Base-by-base conservation (phyloP, 164 flowering plant species). In the Nelumbo lutea region DNA sequence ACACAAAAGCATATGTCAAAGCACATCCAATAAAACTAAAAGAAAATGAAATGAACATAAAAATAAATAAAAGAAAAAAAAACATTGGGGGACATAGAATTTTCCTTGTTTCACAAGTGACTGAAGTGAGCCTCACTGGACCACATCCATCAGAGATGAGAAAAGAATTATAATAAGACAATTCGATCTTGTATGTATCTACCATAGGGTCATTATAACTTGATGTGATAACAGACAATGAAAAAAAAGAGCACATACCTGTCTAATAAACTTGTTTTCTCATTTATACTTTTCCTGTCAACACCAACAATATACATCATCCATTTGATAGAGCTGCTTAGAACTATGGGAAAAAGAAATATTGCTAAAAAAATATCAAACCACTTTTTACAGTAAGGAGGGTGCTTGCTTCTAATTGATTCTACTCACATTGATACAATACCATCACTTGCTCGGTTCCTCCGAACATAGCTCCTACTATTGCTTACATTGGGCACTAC, bases 401-500 rank as follows among this genome's bases (percentile, higher is more conserved):
- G 9, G 1, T 27, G 27, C 27, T 27, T 27, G 27, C 27, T 27
- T 27, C 27, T 27, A 27, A 27, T 53, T 27, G 45, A 27, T 40
- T 53, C 50, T 27, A 78, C 89, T 82, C 72, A 89, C 89, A 61
- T 73, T n/a, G 52, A 14, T 13, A 77, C 61, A 65, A 76, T 82
- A 44, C 79, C 88, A 74, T 85, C 83, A 75, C 87, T 87, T 39
- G 69, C 79, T 73, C 79, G 80, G 69, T 65, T 78, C 72, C 76
- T 79, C 77, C 51, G 58, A 38, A 75, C 69, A 65, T 76, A 58
- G 69, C 59, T 80, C 68, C 66, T 79, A 7, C 65, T 50, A 68
- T 70, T 77, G 71, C 74, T 82, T 68, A 73, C 62, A 46, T 50
- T 70, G 27, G 81, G 62, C 64, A 66, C 59, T 46, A 75, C 70